Base-by-base conservation (phyloP, 257 asterid species). In the Solanum clarkiae region DNA sequence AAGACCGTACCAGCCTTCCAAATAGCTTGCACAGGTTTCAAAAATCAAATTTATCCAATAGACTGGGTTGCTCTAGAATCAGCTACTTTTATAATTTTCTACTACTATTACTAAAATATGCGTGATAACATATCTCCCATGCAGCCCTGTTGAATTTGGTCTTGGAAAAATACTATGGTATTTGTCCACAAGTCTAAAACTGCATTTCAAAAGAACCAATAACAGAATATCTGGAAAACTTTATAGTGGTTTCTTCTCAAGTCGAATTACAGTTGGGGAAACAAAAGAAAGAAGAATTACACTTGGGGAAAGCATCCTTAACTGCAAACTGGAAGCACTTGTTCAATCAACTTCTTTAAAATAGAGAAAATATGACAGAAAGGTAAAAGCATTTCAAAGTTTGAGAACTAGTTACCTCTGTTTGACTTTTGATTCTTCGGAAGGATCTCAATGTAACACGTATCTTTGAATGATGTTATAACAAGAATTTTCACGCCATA, bases 401-500 rank as follows among this genome's bases (percentile, higher is more conserved):
- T 24, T 51, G 47, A 51, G 82, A 77, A 26, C 24, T 77, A 54
- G 32, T 83, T 82, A 95, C 99, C 99, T 97, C 96, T 88, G 87
- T 94, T 92, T 17, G 99, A 94, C 89, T 94, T 94, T 54, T 92
- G 95, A 83, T 82, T 88, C 88, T 90, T 91, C 8, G 98, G 99
- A 84, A 97, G 98, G 88, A 95, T 97, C 97, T 97, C 99, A 55
- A 95, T 93, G 90, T 92, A 97, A 93, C 98, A 93, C 51, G 98
- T 97, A 86, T 95, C 98, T 89, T 91, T 97, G 87, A 92, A 97
- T 77, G 99, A 97, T 71, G 99, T 97, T 54, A 95, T 85, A 57
- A 97, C 94, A 56, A 94, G 88, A 84, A 97, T 93, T 90, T 91
- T 93, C 89, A 97, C 92, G 16, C 99, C 99, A 88, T 94, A 95